A percentile compares a stretch with the other conserved stretches of the same genome.
These are phyloP conservation scores for Piloderma croceum DNA, from an alignment of 768 basidiomycete species.

Conservation along the genomic window DNA sequence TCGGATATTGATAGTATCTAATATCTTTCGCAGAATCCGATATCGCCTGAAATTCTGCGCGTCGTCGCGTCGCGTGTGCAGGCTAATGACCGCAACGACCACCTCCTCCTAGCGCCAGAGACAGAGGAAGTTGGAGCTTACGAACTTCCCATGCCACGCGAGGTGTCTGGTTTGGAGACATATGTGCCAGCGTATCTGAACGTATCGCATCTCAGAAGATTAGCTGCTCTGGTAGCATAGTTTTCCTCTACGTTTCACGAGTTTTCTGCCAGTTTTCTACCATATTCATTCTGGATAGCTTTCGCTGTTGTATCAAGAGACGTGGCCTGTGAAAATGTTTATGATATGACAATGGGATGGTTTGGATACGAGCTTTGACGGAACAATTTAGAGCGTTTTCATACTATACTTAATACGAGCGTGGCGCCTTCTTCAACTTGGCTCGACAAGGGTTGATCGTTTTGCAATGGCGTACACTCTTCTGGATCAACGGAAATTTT, in stretches of 20 bases:
- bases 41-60: slow-evolving; percentile 93
- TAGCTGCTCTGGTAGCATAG: slow-evolving; percentile 82
- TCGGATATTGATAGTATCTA: slow-evolving; percentile 3
- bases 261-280: slow-evolving; percentile 2
- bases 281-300: slow-evolving; percentile 1
- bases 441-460: slow-evolving; percentile 41
- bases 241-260: slow-evolving; percentile 8
- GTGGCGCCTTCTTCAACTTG: slow-evolving; percentile 52
- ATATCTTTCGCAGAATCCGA: slow-evolving; percentile 66
- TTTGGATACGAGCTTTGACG: not conserved
- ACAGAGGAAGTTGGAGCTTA: slow-evolving; percentile 96
- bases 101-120: slow-evolving; percentile 91
- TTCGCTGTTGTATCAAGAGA: not conserved
- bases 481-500: slow-evolving; percentile 21
- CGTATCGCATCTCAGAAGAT: slow-evolving; percentile 80
- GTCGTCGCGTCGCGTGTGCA: slow-evolving; percentile 95
- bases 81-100: slow-evolving; percentile 95
- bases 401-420: slow-evolving; percentile 13
- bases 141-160: slow-evolving; percentile 88
- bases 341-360: too few relatives aligned
- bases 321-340: too few relatives aligned
- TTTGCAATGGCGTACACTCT: slow-evolving; percentile 31
- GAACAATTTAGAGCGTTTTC: not conserved
- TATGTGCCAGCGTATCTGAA: slow-evolving; percentile 92
- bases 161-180: slow-evolving; percentile 93